Evolutionary conservation across 768 basidiomycete genomes (phyloP).

Genomic region (Xerocomus brunneocitrinus): DNA sequence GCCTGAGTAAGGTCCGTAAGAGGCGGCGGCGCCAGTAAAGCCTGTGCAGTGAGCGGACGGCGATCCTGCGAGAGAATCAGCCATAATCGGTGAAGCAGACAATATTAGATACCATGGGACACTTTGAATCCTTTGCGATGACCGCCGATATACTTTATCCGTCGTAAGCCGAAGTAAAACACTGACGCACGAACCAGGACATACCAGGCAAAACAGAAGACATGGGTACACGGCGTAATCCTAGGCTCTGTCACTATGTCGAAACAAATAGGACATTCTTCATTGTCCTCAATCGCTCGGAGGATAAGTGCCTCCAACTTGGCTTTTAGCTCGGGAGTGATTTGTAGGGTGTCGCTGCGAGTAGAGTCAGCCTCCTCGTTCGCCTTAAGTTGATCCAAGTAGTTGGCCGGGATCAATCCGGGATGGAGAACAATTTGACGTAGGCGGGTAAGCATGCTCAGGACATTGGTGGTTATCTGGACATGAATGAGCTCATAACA

Average conservation of each 20-base stretch:
- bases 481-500: conserved; percentile 5
- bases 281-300: conserved; percentile 71
- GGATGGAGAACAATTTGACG: conserved; percentile 81
- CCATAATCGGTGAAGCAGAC: not conserved
- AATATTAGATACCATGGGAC: conserved; percentile 61
- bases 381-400: conserved; percentile 56
- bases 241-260: conserved; percentile 54
- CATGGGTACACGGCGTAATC: conserved; percentile 70
- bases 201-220: conserved; percentile 70
- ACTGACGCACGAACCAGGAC: conserved; percentile 5
- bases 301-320: conserved; percentile 56
- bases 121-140: conserved; percentile 66
- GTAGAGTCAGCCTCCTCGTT: conserved; percentile 25
- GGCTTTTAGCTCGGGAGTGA: conserved; percentile 51
- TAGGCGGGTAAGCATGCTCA: conserved; percentile 82
- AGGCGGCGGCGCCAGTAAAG: conserved; percentile 59
- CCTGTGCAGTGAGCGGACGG: conserved; percentile 46
- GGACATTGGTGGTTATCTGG: conserved; percentile 63
- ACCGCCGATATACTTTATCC: conserved; percentile 59
- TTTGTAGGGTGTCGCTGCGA: conserved; percentile 24
- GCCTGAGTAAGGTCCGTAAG: conserved; percentile 67
- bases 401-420: conserved; percentile 64
- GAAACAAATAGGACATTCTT: conserved; percentile 82
- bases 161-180: conserved; percentile 1
- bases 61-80: conserved; percentile 54